Conservation (phyloP, 345 rosid genomes). For the Populus alba region DNA sequence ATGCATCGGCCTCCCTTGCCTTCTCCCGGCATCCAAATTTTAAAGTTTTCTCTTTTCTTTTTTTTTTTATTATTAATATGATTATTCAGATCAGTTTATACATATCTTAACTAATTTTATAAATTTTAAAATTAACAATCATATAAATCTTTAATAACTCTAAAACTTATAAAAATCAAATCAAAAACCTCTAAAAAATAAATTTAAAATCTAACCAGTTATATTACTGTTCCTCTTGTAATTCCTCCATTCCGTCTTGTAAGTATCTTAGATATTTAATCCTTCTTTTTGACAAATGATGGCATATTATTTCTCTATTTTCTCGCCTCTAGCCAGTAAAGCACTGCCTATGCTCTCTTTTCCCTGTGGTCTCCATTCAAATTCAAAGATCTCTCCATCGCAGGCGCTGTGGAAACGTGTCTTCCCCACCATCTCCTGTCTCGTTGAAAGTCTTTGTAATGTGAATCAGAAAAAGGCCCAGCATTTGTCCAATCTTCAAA, state of each 20-base stretch:
- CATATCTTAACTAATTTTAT: too few relatives aligned
- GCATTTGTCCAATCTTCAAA: not conserved
- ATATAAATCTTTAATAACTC: accelerated
- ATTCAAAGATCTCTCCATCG: not conserved
- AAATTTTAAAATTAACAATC: accelerated
- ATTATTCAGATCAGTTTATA: accelerated
- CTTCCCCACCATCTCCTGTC: not conserved
- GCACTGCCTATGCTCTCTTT: not conserved
- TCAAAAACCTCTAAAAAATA: accelerated
- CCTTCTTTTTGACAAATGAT: not conserved
- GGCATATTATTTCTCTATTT: not conserved
- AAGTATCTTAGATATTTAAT: not conserved
- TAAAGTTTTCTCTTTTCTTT: too few relatives aligned
- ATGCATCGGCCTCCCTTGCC: slow-evolving; percentile 1
- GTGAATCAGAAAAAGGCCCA: not conserved
- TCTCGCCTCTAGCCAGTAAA: not conserved
- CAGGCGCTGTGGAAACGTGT: not conserved
- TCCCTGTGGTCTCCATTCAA: not conserved
- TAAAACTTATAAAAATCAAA: too few relatives aligned
- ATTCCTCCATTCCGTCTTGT: too few relatives aligned
- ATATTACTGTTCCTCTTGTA: too few relatives aligned
- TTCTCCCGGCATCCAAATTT: too few relatives aligned
- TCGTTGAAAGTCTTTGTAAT: not conserved
- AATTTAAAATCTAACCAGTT: too few relatives aligned
- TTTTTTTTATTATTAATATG: too few relatives aligned